Evolutionary conservation across 2,329 filamentous ascomycete species (phyloP).

Genomic region (Didymosphaeria variabile): DNA sequence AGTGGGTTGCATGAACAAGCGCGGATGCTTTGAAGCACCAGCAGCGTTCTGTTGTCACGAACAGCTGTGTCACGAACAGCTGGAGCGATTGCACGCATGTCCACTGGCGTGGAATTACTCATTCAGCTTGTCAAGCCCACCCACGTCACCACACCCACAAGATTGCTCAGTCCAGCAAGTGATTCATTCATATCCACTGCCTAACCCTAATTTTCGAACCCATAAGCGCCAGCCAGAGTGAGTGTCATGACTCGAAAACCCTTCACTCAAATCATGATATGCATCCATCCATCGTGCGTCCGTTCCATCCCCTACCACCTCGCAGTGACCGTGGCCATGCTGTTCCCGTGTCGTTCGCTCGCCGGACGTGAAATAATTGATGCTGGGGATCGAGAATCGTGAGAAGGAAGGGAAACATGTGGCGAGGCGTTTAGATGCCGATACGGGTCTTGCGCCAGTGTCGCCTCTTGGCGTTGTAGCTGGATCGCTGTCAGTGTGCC

Average conservation of each 20-base stretch:
- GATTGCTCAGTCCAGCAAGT: slow-evolving; percentile 39
- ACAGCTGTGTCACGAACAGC: no score
- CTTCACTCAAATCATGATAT: slow-evolving; percentile 35
- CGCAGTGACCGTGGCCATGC: slow-evolving; percentile 28
- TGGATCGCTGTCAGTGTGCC: slow-evolving; percentile 54
- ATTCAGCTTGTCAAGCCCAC: no score
- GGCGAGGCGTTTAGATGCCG: slow-evolving; percentile 83
- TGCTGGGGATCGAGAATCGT: slow-evolving; percentile 40
- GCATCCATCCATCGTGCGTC: slow-evolving; percentile 16
- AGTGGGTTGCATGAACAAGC: no score
- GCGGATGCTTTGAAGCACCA: no score
- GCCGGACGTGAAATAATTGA: slow-evolving; percentile 35
- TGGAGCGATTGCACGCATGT: no score
- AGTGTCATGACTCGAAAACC: slow-evolving; percentile 38
- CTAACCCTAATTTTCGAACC: slow-evolving; percentile 49
- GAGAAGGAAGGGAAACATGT: slow-evolving; percentile 45
- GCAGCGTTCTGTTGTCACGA: no score
- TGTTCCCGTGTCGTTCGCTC: slow-evolving; percentile 44
- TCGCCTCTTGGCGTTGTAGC: slow-evolving; percentile 99
- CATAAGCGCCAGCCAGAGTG: slow-evolving; percentile 50
- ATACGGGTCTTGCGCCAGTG: slow-evolving; percentile 99
- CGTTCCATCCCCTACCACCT: slow-evolving; percentile 8
- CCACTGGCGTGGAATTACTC: no score
- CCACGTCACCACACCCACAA: slow-evolving; percentile 3
- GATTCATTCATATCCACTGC: slow-evolving; percentile 43